phyloP scores from a whole-genome alignment of 768 basidiomycete species.

The Boletus rubropictus region DNA sequence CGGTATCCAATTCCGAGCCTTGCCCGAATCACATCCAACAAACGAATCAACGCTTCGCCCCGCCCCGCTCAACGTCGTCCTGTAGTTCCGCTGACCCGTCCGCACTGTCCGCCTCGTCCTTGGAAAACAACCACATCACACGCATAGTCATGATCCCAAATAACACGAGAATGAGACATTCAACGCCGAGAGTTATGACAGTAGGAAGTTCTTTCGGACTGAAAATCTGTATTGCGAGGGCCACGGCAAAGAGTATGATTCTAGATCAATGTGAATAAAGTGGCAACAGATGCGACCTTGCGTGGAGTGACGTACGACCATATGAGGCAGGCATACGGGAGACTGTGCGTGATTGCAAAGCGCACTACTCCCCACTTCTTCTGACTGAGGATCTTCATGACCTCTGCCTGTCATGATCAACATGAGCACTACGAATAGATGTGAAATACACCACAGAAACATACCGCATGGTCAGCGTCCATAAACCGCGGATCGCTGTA shows the following conservation, averaged over 20 bases:
- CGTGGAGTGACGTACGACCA: slow-evolving; percentile 12
- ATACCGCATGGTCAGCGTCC: slow-evolving; percentile 5
- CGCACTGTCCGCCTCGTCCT: background rate
- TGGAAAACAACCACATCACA: background rate
- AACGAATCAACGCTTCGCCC: background rate
- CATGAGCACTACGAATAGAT: background rate
- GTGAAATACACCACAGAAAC: background rate
- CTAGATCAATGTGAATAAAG: background rate
- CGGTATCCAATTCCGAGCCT: background rate
- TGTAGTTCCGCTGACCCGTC: background rate
- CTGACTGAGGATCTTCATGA: slow-evolving; percentile 3
- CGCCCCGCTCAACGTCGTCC: background rate
- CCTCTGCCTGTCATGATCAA: background rate
- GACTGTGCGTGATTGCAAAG: slow-evolving; percentile 14
- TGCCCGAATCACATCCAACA: background rate
- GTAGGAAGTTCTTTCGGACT: background rate
- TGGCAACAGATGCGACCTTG: background rate
- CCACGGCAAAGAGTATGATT: slow-evolving; percentile 6
- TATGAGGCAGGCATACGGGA: slow-evolving; percentile 9
- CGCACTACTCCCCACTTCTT: slow-evolving; percentile 1
- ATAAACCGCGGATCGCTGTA: slow-evolving; percentile 7
- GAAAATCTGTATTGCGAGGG: slow-evolving; percentile 12
- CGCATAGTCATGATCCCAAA: background rate
- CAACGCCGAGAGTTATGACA: slow-evolving; percentile 1
- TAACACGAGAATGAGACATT: slow-evolving; percentile 6